Conservation (phyloP, 2,329 filamentous ascomycete species). For the Madurella fahalii region DNA sequence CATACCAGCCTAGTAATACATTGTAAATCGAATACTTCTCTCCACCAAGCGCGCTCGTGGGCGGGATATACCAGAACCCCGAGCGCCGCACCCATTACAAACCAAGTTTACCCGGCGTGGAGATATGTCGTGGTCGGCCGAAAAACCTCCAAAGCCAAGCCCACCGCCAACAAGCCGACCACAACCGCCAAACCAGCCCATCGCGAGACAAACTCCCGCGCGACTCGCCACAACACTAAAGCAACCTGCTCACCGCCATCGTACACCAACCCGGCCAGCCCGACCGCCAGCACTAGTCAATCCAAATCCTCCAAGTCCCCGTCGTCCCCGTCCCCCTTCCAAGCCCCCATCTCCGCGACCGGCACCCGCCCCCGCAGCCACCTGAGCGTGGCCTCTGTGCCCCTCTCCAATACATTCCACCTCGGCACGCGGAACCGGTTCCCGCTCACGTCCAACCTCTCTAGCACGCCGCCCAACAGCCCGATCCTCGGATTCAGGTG, state of each 20-base stretch:
- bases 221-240: background rate
- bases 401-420: slow-evolving; percentile 78
- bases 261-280: no score
- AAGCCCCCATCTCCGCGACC: slow-evolving; percentile 53
- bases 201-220: background rate
- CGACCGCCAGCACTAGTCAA: slow-evolving; percentile 1
- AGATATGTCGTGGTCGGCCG: no score
- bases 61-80: no score
- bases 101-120: background rate
- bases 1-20: background rate
- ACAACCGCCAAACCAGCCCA: background rate
- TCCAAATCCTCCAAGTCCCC: slow-evolving; percentile 29
- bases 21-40: background rate
- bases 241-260: background rate
- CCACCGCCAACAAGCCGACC: background rate
- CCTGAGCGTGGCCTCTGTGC: slow-evolving; percentile 76
- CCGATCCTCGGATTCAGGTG: slow-evolving; percentile 77
- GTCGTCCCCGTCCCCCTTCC: slow-evolving; percentile 45
- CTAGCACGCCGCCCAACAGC: slow-evolving; percentile 62
- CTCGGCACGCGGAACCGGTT: slow-evolving; percentile 87
- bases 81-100: background rate
- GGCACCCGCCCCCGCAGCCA: slow-evolving; percentile 79
- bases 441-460: slow-evolving; percentile 72
- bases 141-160: background rate
- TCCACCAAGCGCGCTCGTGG: background rate